Evolutionary conservation across 179 eudicot genomes (phyloP).

Genomic region (Silene noctiflora): DNA sequence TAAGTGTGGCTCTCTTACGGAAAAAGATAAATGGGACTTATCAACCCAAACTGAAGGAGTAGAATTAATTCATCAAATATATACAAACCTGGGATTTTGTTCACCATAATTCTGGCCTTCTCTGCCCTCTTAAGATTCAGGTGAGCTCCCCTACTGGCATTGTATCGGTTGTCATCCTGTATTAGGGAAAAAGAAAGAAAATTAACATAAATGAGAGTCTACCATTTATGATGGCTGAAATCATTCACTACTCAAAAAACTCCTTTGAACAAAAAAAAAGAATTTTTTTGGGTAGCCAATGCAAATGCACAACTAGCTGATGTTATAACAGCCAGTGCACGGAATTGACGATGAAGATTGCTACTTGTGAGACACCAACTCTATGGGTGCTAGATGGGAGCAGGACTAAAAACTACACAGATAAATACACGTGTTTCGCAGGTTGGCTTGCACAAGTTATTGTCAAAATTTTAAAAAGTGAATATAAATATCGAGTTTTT

Average conservation of each 20-base stretch:
- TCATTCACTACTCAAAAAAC: not conserved
- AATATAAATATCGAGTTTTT: too few species aligned
- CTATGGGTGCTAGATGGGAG: not conserved
- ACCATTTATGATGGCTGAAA: not conserved
- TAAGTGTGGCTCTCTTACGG: not conserved
- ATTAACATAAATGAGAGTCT: constrained; percentile 1
- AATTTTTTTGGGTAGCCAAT: not conserved
- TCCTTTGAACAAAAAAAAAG: not conserved
- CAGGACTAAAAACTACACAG: not conserved
- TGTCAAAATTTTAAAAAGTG: too few species aligned
- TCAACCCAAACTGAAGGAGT: not conserved
- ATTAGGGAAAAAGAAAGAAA: constrained; percentile 26
- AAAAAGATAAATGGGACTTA: not conserved
- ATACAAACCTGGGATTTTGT: constrained; percentile 83
- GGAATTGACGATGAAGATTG: not conserved
- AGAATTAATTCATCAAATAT: not conserved
- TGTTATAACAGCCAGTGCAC: not conserved
- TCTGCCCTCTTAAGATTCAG: constrained; percentile 95
- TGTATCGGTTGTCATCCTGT: constrained; percentile 95
- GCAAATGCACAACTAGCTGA: not conserved
- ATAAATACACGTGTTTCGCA: not conserved
- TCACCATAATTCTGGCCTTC: constrained; percentile 79
- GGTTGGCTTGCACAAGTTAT: too few species aligned
- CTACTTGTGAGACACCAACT: not conserved
- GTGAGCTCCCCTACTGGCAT: constrained; percentile 92